Conservation (phyloP, 805 yeast genomes). For the Cyberlindnera galapagoensis region DNA sequence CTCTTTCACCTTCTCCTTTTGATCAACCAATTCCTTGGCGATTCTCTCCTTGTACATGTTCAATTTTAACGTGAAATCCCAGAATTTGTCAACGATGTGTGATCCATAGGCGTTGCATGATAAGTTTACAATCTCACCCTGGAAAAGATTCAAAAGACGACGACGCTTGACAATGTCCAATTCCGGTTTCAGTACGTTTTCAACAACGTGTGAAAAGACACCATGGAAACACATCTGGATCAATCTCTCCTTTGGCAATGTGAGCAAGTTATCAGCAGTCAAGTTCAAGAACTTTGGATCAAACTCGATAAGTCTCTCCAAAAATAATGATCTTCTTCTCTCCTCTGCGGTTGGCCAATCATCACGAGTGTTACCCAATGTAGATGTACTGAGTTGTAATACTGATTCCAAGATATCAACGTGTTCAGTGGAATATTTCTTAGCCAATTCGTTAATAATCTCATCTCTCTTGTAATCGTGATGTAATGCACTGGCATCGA, state of each 20-base stretch:
- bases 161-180: slow-evolving; percentile 52
- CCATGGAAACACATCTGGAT: slow-evolving; percentile 81
- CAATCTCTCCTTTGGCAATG: slow-evolving; percentile 53
- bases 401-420: slow-evolving; percentile 56
- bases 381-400: slow-evolving; percentile 57
- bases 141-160: slow-evolving; percentile 58
- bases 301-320: slow-evolving; percentile 66
- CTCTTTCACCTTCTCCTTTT: slow-evolving; percentile 67
- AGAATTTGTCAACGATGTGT: slow-evolving; percentile 77
- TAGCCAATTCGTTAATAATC: slow-evolving; percentile 44
- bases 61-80: slow-evolving; percentile 71
- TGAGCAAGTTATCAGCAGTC: slow-evolving; percentile 53
- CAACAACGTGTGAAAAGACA: slow-evolving; percentile 85
- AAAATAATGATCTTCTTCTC: slow-evolving; percentile 67
- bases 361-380: slow-evolving; percentile 73
- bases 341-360: slow-evolving; percentile 94
- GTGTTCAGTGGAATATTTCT: slow-evolving; percentile 36
- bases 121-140: slow-evolving; percentile 50
- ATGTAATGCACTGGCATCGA: slow-evolving; percentile 57
- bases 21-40: slow-evolving; percentile 56
- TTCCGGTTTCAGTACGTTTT: slow-evolving; percentile 48
- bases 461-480: slow-evolving; percentile 54
- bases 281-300: slow-evolving; percentile 54
- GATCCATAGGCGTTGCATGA: slow-evolving; percentile 88
- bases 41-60: slow-evolving; percentile 83